Conservation (phyloP, 768 basidiomycete genomes). For the Terana coerulea region DNA sequence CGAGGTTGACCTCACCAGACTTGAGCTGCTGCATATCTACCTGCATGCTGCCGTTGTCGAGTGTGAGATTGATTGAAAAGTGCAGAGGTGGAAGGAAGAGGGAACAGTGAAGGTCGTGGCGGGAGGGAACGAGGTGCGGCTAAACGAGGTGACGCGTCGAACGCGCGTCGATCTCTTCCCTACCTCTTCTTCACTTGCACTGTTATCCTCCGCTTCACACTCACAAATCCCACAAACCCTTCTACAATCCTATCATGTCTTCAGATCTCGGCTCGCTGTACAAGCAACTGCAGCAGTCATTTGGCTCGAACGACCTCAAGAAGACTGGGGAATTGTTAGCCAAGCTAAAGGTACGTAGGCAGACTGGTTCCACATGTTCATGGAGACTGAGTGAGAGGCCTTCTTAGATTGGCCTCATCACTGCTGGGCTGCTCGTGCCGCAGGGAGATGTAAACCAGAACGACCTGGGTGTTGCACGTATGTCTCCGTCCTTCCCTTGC, state of each 20-base stretch:
- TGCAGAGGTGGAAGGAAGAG: slow-evolving; percentile 22
- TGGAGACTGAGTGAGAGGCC: background rate
- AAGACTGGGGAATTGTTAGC: slow-evolving; percentile 59
- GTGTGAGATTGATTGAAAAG: slow-evolving; percentile 14
- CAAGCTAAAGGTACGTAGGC: slow-evolving; percentile 64
- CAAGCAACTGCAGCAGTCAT: slow-evolving; percentile 62
- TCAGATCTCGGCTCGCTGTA: slow-evolving; percentile 58
- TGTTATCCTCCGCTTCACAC: background rate
- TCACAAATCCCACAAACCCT: slow-evolving; percentile 1
- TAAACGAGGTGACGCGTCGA: slow-evolving; percentile 34
- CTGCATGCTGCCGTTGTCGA: slow-evolving; percentile 40
- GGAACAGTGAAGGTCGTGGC: slow-evolving; percentile 23
- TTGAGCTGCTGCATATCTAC: slow-evolving; percentile 89
- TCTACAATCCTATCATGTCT: slow-evolving; percentile 40
- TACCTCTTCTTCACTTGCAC: slow-evolving; percentile 10
- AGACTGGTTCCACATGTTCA: background rate
- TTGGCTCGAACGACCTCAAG: slow-evolving; percentile 62
- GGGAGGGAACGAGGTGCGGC: slow-evolving; percentile 15
- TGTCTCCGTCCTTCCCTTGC: slow-evolving; percentile 24
- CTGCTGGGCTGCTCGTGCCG: slow-evolving; percentile 76
- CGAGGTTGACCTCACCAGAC: slow-evolving; percentile 93
- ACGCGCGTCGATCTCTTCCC: slow-evolving; percentile 29
- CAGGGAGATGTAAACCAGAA: slow-evolving; percentile 55
- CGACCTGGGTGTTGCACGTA: slow-evolving; percentile 75
- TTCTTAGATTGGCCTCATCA: slow-evolving; percentile 67